A percentile compares a stretch with the other conserved stretches of the same genome.
phyloP scores from a whole-genome alignment of 2,329 filamentous ascomycete species.

The Botryotinia globosa region DNA sequence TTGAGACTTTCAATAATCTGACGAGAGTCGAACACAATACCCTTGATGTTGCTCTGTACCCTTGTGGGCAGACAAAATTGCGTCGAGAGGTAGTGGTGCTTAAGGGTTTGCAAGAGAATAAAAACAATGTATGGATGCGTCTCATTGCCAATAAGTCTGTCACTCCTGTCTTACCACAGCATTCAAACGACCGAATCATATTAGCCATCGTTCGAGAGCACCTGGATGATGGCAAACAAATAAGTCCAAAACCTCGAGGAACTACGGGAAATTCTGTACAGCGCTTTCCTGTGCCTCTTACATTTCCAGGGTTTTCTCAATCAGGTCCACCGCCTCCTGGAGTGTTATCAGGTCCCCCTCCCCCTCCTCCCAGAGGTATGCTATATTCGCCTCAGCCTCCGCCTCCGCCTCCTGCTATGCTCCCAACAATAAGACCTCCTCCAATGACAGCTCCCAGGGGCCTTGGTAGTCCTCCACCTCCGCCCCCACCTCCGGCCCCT shows the following conservation, averaged over 20 bases:
- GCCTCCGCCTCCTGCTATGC: background rate
- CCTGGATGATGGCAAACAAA: slow-evolving; percentile 26
- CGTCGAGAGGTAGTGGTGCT: slow-evolving; percentile 31
- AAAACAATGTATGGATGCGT: slow-evolving; percentile 27
- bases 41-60: slow-evolving; percentile 23
- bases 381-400: background rate
- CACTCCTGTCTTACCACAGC: background rate
- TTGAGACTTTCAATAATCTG: slow-evolving; percentile 30
- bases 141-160: slow-evolving; percentile 23
- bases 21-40: slow-evolving; percentile 23
- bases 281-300: background rate
- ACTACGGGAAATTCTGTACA: background rate
- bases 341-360: background rate
- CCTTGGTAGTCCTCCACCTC: background rate
- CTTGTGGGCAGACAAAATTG: background rate
- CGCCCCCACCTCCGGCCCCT: background rate
- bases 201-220: slow-evolving; percentile 33
- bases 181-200: slow-evolving; percentile 23
- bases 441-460: background rate
- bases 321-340: background rate
- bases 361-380: background rate
- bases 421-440: background rate
- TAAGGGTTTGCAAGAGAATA: slow-evolving; percentile 30
- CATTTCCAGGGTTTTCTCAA: background rate
- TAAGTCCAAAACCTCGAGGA: background rate